Evolutionary conservation across 805 yeast genomes (phyloP), one percentile per base, ranked within the genome.

Genomic region (Candida quercuum): DNA sequence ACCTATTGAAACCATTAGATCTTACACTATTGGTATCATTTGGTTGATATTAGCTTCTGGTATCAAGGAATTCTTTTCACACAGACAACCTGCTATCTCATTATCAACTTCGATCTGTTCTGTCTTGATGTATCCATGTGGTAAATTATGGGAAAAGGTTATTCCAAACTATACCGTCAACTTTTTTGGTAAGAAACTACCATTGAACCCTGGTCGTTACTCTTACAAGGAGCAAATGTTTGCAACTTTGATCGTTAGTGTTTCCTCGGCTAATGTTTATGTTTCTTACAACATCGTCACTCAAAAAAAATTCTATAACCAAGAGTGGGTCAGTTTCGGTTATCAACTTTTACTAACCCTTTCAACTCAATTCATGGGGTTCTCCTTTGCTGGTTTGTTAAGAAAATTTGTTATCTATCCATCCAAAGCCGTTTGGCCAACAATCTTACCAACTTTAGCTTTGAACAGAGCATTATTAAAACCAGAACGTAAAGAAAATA

Each of bases 141-240:
- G 78, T 48, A 49, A 45, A 32, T 44, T 67, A 1, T 60, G 67
- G 57, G 69, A 66, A 31, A 52, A 46, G 30, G 40, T 62, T 32
- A 40, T 74, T 20, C 81, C 83, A 18, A 69, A 68, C 41, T 64
- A 62, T 60, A 64, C 69, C 6, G 51, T 72, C 48, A 62, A 54
- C 6, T 24, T 64, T 28, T 42, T 52, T 28, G 71, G 77, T 35
- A 60, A 50, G 21, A 61, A 66, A 45, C 49, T 58, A 40, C 63
- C 67, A 7, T 54, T 78, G 37, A 76, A 76, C 53, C 81, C 81
- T 3, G 82, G 85, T 10, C 81, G 81, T 11, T 81, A 83, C 81
- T 61, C 67, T 21, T 64, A 56, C 44, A 79, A 79, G 51, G 86
- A 79, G 49, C 86, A 80, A 54, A 76, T 78, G 78, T 66, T 81